Base-by-base conservation (phyloP, 2,329 filamentous ascomycete genomes). In the Ascochyta viciae-villosae region DNA sequence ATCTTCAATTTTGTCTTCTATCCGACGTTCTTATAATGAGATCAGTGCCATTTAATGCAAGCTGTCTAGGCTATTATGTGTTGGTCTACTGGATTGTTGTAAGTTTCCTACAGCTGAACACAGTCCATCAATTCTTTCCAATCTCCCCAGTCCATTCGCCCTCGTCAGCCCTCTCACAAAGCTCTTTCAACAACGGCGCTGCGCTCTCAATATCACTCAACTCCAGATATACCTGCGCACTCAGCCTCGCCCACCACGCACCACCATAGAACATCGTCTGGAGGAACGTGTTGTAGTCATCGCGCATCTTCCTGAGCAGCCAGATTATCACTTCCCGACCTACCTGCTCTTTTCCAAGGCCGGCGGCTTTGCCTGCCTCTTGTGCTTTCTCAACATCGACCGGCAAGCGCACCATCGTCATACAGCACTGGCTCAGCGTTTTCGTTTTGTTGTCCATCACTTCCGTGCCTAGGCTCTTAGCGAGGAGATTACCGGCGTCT, bases 221-320 rank as follows among this genome's bases (percentile, higher is more conserved):
- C 24, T 91, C 91, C n/a, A 97, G 76, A 72, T 95, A 98, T 0
- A 95, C 83, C 80, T 96, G 92, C 13, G 85, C 91, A 70, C 89
- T 92, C 43, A 96, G 68, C 44, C 94, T 80, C 0, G 83, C 80
- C 89, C 89, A 96, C 72, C 88, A 84, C 49, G 81, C 81, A 0
- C 82, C 83, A 0, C 77, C 81, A 62, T 92, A 86, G 8, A 82
- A 74, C 54, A 86, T 86, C 3, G 90, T 70, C 1, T 87, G 81
- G 47, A 95, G 76, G 67, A 91, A 94, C 0, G 92, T 95, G 50
- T 87, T 82, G 83, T 88, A 94, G 23, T 83, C 75, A 15, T 81
- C 78, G 1, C 84, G 79, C 8, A 72, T 65, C 0, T 66, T 63
- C 7, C 66, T 71, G 62, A 57, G 77, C 72, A 75, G 75, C 79